Conservation (phyloP, 441 rosid species). For the Populus tomentosa region DNA sequence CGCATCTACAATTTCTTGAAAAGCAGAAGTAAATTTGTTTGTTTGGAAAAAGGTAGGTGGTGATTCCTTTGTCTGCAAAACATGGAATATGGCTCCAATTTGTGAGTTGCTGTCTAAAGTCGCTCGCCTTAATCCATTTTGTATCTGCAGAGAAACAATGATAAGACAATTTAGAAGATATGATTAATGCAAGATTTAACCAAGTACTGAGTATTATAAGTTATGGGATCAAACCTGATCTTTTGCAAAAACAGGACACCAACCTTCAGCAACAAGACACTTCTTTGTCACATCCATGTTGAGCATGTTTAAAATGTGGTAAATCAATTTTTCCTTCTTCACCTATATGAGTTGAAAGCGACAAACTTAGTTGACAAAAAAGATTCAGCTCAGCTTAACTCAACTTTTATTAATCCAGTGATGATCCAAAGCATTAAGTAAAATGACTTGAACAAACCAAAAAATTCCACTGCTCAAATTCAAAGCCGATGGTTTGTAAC, state of each 20-base stretch:
- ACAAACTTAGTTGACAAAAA: slow-evolving; percentile 6
- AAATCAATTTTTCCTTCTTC: slow-evolving; percentile 63
- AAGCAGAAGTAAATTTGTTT: slow-evolving; percentile 66
- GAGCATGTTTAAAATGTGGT: slow-evolving; percentile 71
- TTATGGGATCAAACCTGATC: slow-evolving; percentile 41
- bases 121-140: slow-evolving; percentile 46
- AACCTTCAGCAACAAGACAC: slow-evolving; percentile 77
- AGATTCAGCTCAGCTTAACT: background rate
- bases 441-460: slow-evolving; percentile 40
- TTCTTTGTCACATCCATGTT: slow-evolving; percentile 73
- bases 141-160: slow-evolving; percentile 40
- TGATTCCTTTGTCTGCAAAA: slow-evolving; percentile 57
- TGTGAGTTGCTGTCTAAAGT: slow-evolving; percentile 59
- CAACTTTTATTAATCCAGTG: background rate
- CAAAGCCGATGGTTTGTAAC: slow-evolving; percentile 60
- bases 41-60: slow-evolving; percentile 79
- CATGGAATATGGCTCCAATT: slow-evolving; percentile 63
- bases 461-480: slow-evolving; percentile 73
- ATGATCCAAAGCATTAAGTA: background rate
- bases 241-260: slow-evolving; percentile 70
- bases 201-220: slow-evolving; percentile 1
- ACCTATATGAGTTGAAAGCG: slow-evolving; percentile 39
- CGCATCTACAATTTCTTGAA: slow-evolving; percentile 84
- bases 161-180: slow-evolving; percentile 8
- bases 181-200: slow-evolving; percentile 11